Evolutionary conservation across 2,329 filamentous ascomycete species (phyloP).

Genomic region (Monilinia aucupariae): DNA sequence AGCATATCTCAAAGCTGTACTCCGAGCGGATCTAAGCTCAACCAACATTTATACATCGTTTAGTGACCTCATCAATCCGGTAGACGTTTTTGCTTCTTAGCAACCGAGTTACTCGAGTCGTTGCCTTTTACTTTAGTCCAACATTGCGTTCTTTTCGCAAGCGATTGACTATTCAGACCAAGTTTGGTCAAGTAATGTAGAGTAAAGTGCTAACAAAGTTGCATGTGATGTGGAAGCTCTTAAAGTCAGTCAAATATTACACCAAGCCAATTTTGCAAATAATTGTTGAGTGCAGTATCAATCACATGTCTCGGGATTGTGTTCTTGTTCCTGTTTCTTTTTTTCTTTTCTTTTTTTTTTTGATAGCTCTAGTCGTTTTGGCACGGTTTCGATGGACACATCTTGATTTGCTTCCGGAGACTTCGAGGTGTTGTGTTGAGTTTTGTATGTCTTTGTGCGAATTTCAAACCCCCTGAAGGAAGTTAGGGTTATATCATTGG

Average conservation of each 20-base stretch:
- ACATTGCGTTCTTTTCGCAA: too few relatives aligned
- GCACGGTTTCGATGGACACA: accelerated
- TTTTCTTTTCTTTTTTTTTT: too few relatives aligned
- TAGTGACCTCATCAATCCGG: too few relatives aligned
- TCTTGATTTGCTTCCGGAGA: background rate
- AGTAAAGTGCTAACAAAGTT: background rate
- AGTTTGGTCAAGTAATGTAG: background rate
- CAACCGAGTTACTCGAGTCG: too few relatives aligned
- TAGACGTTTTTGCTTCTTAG: too few relatives aligned
- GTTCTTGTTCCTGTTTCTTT: too few relatives aligned
- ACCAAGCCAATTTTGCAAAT: background rate
- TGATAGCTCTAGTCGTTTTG: background rate
- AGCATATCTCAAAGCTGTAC: background rate
- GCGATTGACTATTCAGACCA: background rate
- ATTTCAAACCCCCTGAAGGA: background rate
- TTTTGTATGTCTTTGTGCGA: background rate
- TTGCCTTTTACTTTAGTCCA: too few relatives aligned
- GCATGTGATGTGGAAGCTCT: background rate
- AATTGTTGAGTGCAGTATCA: background rate
- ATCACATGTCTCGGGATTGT: background rate
- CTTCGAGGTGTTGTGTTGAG: background rate
- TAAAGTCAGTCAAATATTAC: background rate
- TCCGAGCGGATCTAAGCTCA: background rate
- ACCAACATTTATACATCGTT: background rate
- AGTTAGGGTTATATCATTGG: background rate